Evolutionary conservation across 2,329 filamentous ascomycete species (phyloP).

Genomic region (Tricladium varicosporioides): DNA sequence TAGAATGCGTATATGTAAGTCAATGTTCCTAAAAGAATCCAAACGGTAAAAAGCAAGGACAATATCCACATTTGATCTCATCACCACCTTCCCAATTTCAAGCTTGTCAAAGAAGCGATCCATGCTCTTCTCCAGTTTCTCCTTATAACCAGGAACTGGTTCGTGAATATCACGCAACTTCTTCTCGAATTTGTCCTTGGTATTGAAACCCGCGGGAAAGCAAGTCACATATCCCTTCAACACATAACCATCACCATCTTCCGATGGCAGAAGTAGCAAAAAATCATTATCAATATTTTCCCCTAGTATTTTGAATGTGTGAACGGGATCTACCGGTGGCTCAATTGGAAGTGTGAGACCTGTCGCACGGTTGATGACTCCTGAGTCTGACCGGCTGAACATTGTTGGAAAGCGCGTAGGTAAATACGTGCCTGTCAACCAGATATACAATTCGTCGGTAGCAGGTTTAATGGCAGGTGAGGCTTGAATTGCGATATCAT

Average conservation of each 20-base stretch:
- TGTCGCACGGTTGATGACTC: slow-evolving; percentile 47
- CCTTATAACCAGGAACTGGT: slow-evolving; percentile 55
- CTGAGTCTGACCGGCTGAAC: slow-evolving; percentile 38
- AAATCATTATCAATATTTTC: slow-evolving; percentile 58
- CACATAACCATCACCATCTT: slow-evolving; percentile 41
- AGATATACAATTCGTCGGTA: slow-evolving; percentile 55
- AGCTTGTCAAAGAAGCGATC: slow-evolving; percentile 58
- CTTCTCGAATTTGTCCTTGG: slow-evolving; percentile 51
- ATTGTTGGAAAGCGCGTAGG: slow-evolving; percentile 55
- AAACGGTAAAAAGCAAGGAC: too few species aligned
- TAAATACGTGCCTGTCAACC: slow-evolving; percentile 52
- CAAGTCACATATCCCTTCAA: slow-evolving; percentile 55
- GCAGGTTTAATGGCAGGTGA: slow-evolving; percentile 41
- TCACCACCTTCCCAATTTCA: slow-evolving; percentile 52
- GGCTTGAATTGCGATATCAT: slow-evolving; percentile 39
- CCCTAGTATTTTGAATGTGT: slow-evolving; percentile 47
- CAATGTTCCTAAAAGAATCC: not conserved
- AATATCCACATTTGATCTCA: slow-evolving; percentile 46
- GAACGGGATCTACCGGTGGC: slow-evolving; percentile 33
- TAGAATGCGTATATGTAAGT: not conserved
- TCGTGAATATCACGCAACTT: slow-evolving; percentile 53
- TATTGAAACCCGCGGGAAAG: slow-evolving; percentile 58
- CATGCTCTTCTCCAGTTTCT: slow-evolving; percentile 58
- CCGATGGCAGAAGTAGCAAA: slow-evolving; percentile 51
- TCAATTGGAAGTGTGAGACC: slow-evolving; percentile 38